A percentile compares a stretch with the other conserved stretches of the same genome.
Evolutionary conservation across 176 grass and related monocot species (phyloP).

Genomic region (Bothriochloa decipiens): DNA sequence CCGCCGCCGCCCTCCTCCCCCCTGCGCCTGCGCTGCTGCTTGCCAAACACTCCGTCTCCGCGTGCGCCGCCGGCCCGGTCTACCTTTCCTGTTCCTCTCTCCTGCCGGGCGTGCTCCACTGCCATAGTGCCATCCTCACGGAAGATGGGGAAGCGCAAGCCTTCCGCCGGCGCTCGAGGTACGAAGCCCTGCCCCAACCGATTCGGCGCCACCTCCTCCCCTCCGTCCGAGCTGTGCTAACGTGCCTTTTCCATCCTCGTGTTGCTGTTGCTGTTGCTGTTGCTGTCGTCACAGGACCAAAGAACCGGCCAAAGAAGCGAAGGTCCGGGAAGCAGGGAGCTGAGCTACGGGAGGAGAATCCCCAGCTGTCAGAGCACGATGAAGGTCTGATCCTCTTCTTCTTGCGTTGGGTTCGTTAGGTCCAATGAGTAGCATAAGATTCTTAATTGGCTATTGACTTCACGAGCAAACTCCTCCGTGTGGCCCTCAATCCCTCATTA

Average conservation of each 20-base stretch:
- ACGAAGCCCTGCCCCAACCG: background rate
- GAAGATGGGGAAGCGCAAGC: slow-evolving; percentile 46
- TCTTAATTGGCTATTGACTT: background rate
- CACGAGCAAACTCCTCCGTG: background rate
- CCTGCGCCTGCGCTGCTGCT: background rate
- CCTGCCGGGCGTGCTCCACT: background rate
- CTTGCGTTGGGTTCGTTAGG: background rate
- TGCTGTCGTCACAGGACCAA: slow-evolving; percentile 7
- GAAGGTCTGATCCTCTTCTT: slow-evolving; percentile 13
- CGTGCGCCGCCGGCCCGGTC: background rate
- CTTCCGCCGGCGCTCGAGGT: slow-evolving; percentile 4
- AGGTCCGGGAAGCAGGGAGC: background rate
- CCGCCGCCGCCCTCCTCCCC: background rate
- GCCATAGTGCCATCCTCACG: background rate
- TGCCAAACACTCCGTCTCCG: background rate
- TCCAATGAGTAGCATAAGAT: background rate
- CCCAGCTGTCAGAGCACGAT: background rate
- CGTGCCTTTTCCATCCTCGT: background rate
- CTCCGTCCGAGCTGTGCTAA: background rate
- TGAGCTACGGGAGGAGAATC: background rate
- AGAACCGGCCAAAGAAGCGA: slow-evolving; percentile 28
- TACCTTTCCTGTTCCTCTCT: background rate
- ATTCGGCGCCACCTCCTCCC: background rate
- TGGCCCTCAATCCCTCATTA: background rate
- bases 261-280: background rate